Base-by-base conservation (phyloP, 2,329 filamentous ascomycete species). In the Madurella mycetomatis region DNA sequence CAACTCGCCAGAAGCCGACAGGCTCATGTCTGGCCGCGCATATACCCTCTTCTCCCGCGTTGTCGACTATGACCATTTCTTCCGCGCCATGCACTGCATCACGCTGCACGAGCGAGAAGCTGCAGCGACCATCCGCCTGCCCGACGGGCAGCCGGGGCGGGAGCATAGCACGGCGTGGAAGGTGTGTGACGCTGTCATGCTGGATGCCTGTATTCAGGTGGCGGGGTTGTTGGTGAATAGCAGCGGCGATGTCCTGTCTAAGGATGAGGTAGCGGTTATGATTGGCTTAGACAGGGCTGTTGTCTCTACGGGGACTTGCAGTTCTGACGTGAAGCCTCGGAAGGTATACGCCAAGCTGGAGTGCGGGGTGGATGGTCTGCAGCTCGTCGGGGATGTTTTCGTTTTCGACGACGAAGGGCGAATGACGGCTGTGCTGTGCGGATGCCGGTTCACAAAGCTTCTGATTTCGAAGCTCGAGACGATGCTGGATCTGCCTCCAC, bases 11-110 rank as follows among this genome's bases (percentile, higher is more conserved):
- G 39, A 41, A 17, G 44, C 16, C 16, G 51, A 53, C 37, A 37
- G 2, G 12, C n/a, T 54, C 13, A 41, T 9, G n/a, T 30, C 32
- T 5, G 30, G 13, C 12, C 41, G 47, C 5, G 52, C 47, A 2
- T 54, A 54, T 47, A 31, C 12, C 3, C 52, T 54, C 17, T 54
- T 54, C 25, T 40, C 31, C 15, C 34, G 47, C 30, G 52, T 54
- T 9, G 52, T 54, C 11, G 34, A 41, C 4, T 54, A 54, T 16
- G 47, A 12, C 13, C 31, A 5, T 15, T 34, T 54, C n/a, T 32
- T 54, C 37, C 41, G 16, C 31, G 52, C 31, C 19, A 54, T 54
- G 18, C 8, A 5, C n/a, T 13, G 15, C 11, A 13, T 54, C 3
- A 25, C 47, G 2, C 15, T 54, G 41, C 4, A n/a, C 11, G 52